A percentile compares a stretch with the other conserved stretches of the same genome.
These are phyloP conservation scores for Phoma sp. DNA, from an alignment of 2,329 filamentous ascomycete genomes.

Conservation along the genomic window DNA sequence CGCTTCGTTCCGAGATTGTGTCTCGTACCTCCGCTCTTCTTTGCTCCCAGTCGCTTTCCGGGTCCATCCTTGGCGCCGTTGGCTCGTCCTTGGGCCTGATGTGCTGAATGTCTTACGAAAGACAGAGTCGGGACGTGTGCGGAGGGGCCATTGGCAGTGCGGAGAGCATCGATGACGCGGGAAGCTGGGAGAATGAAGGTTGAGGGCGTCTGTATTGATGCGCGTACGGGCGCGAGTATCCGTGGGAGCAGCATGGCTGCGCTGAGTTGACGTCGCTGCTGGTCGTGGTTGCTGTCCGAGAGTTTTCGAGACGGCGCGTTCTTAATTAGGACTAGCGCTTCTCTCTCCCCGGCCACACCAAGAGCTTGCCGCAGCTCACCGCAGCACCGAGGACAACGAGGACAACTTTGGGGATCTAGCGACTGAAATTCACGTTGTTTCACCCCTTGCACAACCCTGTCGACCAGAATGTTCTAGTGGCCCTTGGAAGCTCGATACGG, in stretches of 20 bases:
- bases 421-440: no score
- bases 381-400: not conserved
- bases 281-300: slow-evolving; percentile 23
- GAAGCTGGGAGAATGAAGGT: slow-evolving; percentile 33
- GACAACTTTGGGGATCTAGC: no score
- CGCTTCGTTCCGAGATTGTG: not conserved
- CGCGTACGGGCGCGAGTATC: slow-evolving; percentile 48
- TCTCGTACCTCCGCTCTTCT: slow-evolving; percentile 79
- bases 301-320: slow-evolving; percentile 36
- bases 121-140: slow-evolving; percentile 46
- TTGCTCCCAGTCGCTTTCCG: slow-evolving; percentile 90
- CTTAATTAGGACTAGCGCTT: slow-evolving; percentile 3
- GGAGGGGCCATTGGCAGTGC: slow-evolving; percentile 42
- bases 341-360: not conserved
- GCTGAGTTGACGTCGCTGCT: slow-evolving; percentile 21
- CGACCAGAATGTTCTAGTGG: no score
- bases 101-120: slow-evolving; percentile 67
- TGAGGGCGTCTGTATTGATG: slow-evolving; percentile 32
- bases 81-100: slow-evolving; percentile 70
- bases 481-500: no score
- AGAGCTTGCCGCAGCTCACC: not conserved
- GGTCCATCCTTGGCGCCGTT: slow-evolving; percentile 75
- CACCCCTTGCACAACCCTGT: no score
- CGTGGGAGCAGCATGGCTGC: slow-evolving; percentile 51
- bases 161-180: slow-evolving; percentile 42